These are phyloP conservation scores for Exsudoporus floridanus DNA, from an alignment of 1,284 basidiomycete genomes.

Conservation along the genomic window DNA sequence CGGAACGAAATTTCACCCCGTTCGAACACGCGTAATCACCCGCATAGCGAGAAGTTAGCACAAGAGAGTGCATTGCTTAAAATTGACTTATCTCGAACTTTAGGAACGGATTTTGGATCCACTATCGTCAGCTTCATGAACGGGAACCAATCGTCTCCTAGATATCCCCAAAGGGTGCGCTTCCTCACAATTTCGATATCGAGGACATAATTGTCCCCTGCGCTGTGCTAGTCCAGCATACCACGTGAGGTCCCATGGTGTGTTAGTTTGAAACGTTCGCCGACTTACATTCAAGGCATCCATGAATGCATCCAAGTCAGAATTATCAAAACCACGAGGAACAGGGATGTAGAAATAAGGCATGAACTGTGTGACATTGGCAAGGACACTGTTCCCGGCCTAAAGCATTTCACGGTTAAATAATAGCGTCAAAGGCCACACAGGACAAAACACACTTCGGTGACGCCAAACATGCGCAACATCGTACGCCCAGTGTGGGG, in stretches of 20 bases:
- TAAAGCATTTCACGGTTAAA: constrained; percentile 33
- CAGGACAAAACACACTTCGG: constrained; percentile 51
- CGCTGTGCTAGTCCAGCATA: constrained; percentile 29
- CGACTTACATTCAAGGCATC: constrained; percentile 75
- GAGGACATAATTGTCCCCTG: constrained; percentile 44
- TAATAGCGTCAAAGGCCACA: neutral
- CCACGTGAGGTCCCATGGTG: constrained; percentile 4
- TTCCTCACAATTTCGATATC: constrained; percentile 64
- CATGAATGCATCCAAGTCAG: constrained; percentile 66
- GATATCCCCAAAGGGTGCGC: constrained; percentile 83
- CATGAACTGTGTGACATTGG: constrained; percentile 75
- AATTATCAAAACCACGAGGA: constrained; percentile 75
- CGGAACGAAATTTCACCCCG: constrained; percentile 76
- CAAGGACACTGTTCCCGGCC: constrained; percentile 86
- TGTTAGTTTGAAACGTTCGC: neutral
- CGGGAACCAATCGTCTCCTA: constrained; percentile 71
- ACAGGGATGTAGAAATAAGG: constrained; percentile 91
- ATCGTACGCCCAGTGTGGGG: constrained; percentile 44
- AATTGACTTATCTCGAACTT: constrained; percentile 81
- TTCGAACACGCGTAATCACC: constrained; percentile 79
- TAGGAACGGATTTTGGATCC: constrained; percentile 76
- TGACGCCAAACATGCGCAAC: constrained; percentile 86
- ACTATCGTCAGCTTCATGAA: constrained; percentile 83
- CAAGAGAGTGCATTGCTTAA: neutral
- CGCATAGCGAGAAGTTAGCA: constrained; percentile 22